Conservation (phyloP, 2,329 filamentous ascomycete species). For the Microdochium paspali region DNA sequence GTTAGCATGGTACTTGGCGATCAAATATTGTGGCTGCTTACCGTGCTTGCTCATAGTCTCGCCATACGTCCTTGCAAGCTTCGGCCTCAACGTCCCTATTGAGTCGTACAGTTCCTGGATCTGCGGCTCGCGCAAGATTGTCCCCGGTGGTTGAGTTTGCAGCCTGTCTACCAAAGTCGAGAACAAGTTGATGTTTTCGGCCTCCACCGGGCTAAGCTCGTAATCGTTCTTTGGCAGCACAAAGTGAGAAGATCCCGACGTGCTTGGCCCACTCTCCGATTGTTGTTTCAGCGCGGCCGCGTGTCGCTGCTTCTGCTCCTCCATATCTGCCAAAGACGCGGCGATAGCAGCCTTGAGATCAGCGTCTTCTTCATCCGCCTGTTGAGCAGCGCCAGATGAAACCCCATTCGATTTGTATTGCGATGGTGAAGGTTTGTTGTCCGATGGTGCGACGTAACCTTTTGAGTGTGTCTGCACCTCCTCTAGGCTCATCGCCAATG, state of each 20-base stretch:
- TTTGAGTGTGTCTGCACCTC: conserved; percentile 71
- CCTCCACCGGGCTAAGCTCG: conserved; percentile 85
- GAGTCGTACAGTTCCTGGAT: conserved; percentile 98
- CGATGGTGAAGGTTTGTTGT: conserved; percentile 20
- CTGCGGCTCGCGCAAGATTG: conserved; percentile 91
- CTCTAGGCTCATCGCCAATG: conserved; percentile 93
- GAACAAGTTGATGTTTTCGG: conserved; percentile 96
- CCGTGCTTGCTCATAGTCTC: conserved; percentile 99
- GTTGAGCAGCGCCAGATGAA: conserved; percentile 23
- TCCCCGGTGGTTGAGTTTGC: conserved; percentile 90
- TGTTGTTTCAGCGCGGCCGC: conserved; percentile 77
- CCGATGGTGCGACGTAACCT: conserved; percentile 58
- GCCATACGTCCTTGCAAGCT: conserved; percentile 88
- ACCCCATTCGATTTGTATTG: conserved; percentile 26
- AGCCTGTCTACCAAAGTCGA: conserved; percentile 87
- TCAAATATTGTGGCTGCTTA: conserved; percentile 30
- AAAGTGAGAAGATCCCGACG: conserved; percentile 40
- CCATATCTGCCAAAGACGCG: conserved; percentile 91
- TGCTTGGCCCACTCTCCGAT: conserved; percentile 42
- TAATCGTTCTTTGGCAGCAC: conserved; percentile 79
- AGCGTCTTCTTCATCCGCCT: conserved; percentile 77
- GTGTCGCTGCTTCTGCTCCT: conserved; percentile 92
- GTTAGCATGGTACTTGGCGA: conserved; percentile 19
- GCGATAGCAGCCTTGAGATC: conserved; percentile 93
- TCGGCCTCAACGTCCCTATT: conserved; percentile 86